Percentiles rank a stretch among this genome's conserved stretches.
Evolutionary conservation across 306 rosid genomes (phyloP).

Genomic region (peach (Prunus persica)): Prunus_persica_NCBIv2 NC_034009.1:11784001-11784500

Average conservation of each 20-base stretch:
- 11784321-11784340: background rate
- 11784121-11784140: conserved; percentile 93
- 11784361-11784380: background rate
- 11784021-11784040: conserved; percentile 54
- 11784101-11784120: conserved; percentile 85
- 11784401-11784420: conserved; percentile 3
- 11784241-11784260: conserved; percentile 65
- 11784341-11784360: background rate
- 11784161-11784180: conserved; percentile 71
- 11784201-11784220: conserved; percentile 89
- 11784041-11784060: conserved; percentile 90
- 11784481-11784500: conserved; percentile 91
- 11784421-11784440: conserved; percentile 2
- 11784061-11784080: conserved; percentile 93
- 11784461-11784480: conserved; percentile 89
- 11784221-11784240: conserved; percentile 73
- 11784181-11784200: conserved; percentile 77
- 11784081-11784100: conserved; percentile 92
- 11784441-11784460: conserved; percentile 79
- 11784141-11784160: conserved; percentile 99
- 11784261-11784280: conserved; percentile 7
- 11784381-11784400: background rate
- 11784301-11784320: background rate
- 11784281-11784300: background rate
- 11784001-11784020: too few relatives aligned